Conservation (phyloP, 2,329 filamentous ascomycete genomes). For the Pestalotiopsis sp. region DNA sequence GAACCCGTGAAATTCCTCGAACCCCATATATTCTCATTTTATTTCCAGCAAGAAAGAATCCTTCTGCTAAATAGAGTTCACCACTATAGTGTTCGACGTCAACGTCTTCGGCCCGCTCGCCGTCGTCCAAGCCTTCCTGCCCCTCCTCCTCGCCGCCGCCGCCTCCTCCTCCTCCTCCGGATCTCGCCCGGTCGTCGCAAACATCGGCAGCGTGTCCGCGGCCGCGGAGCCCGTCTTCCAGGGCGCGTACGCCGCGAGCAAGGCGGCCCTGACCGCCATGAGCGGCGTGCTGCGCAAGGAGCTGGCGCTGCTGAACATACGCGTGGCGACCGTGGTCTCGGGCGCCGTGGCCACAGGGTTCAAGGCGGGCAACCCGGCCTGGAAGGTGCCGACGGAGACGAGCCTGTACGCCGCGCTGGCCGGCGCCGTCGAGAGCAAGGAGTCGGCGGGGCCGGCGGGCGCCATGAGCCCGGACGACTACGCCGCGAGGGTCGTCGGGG, state of each 20-base stretch:
- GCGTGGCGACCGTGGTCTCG: slow-evolving; percentile 31
- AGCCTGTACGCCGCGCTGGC: slow-evolving; percentile 30
- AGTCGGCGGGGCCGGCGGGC: neutral
- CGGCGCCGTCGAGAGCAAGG: slow-evolving; percentile 24
- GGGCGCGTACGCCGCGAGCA: slow-evolving; percentile 32
- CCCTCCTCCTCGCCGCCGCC: slow-evolving; percentile 26
- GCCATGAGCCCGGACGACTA: slow-evolving; percentile 2
- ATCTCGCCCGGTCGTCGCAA: slow-evolving; percentile 24
- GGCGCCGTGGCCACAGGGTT: slow-evolving; percentile 32
- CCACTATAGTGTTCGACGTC: slow-evolving; percentile 21
- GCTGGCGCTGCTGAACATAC: slow-evolving; percentile 33
- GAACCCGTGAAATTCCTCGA: neutral
- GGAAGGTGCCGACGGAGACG: slow-evolving; percentile 25
- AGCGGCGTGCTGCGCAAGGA: slow-evolving; percentile 30
- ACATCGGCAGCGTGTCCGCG: slow-evolving; percentile 31
- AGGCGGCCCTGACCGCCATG: slow-evolving; percentile 29
- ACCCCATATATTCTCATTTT: neutral
- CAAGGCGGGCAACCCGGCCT: slow-evolving; percentile 25
- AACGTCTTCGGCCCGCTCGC: slow-evolving; percentile 33
- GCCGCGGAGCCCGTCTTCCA: slow-evolving; percentile 32
- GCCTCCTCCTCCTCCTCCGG: neutral
- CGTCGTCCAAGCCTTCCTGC: slow-evolving; percentile 34
- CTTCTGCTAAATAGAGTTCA: neutral
- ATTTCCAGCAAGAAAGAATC: neutral
- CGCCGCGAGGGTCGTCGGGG: neutral